Conservation (phyloP, 2,329 filamentous ascomycete genomes). For the Colletotrichum sp. region DNA sequence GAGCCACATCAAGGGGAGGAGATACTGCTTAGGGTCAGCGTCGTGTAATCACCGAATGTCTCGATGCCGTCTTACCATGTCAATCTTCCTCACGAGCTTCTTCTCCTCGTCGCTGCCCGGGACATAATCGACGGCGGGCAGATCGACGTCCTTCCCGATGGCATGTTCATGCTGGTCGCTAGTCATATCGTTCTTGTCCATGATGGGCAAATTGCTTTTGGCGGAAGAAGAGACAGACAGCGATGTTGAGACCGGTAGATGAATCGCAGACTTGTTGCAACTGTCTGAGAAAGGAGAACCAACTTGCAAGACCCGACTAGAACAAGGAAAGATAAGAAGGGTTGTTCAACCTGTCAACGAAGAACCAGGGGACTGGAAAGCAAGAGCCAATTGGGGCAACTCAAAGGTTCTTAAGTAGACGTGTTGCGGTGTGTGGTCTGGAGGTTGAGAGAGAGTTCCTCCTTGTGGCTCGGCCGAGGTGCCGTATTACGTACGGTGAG, state of each 20-base stretch:
- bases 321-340: neutral
- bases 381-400: neutral
- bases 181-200: slow-evolving; percentile 23
- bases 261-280: neutral
- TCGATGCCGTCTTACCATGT: slow-evolving; percentile 27
- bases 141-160: neutral
- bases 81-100: slow-evolving; percentile 42
- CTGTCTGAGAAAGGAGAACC: neutral
- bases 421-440: neutral
- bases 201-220: neutral
- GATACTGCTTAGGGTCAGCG: slow-evolving; percentile 10
- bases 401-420: neutral
- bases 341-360: neutral
- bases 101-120: slow-evolving; percentile 35
- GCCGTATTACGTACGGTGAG: neutral
- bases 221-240: neutral
- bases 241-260: neutral
- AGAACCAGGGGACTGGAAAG: neutral
- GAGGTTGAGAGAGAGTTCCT: neutral
- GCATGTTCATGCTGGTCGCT: slow-evolving; percentile 11
- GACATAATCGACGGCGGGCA: slow-evolving; percentile 26
- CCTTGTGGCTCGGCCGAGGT: neutral
- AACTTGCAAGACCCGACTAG: neutral
- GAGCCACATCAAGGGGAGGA: slow-evolving; percentile 58
- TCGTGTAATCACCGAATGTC: neutral